Evolutionary conservation across 257 asterid species (phyloP).

Genomic region (Nicotiana paniculata): DNA sequence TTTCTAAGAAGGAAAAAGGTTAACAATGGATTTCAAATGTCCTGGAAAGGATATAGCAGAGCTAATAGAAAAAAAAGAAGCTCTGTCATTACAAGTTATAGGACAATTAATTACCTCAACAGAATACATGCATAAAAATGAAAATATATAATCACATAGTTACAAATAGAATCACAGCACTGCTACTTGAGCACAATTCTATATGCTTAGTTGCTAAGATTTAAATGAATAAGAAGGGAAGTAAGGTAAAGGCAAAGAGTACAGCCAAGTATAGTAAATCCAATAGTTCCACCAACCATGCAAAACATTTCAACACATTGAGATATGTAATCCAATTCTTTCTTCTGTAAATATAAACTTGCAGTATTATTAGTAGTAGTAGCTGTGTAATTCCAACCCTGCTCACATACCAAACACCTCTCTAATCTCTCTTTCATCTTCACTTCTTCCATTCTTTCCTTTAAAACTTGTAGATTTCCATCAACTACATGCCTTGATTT

Average conservation of each 20-base stretch:
- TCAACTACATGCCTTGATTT: slow-evolving; percentile 33
- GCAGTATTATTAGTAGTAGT: background rate
- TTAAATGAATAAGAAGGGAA: slow-evolving; percentile 35
- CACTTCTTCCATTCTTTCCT: slow-evolving; percentile 38
- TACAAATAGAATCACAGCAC: no score
- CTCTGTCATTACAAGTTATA: background rate
- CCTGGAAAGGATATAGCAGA: background rate
- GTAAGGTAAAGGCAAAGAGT: slow-evolving; percentile 30
- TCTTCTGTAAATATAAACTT: background rate
- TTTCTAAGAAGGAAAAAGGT: no score
- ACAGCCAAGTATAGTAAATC: slow-evolving; percentile 34
- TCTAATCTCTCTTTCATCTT: slow-evolving; percentile 35
- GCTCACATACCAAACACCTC: slow-evolving; percentile 16
- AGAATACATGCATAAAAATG: no score
- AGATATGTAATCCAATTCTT: background rate
- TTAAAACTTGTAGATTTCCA: slow-evolving; percentile 27
- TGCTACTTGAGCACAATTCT: no score
- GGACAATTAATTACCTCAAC: background rate
- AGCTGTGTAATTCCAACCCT: slow-evolving; percentile 32
- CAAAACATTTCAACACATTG: slow-evolving; percentile 20
- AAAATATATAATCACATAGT: no score
- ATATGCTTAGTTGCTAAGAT: background rate
- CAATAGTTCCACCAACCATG: slow-evolving; percentile 30
- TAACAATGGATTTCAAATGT: background rate
- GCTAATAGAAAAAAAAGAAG: background rate